Percentiles rank a stretch among this genome's conserved stretches.
These are phyloP conservation scores for Omphalotus olearius DNA, from an alignment of 1,284 basidiomycete genomes.

Conservation along the genomic window DNA sequence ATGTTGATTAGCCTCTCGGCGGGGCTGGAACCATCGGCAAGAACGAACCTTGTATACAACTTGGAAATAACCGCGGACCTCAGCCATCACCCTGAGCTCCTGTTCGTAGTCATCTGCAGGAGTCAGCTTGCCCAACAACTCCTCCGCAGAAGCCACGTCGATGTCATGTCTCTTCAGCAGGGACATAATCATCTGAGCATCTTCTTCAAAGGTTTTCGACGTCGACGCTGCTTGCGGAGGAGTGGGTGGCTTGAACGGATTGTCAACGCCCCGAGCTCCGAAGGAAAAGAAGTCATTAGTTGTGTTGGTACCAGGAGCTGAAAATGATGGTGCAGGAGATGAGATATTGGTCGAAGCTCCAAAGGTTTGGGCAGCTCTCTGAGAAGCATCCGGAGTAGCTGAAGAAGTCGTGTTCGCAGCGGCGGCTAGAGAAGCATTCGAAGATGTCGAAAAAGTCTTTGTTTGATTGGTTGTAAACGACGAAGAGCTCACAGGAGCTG, in stretches of 20 bases:
- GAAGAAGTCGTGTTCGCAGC: too few relatives aligned
- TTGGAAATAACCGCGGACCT: slow-evolving; percentile 43
- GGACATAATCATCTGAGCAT: not conserved
- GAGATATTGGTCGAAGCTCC: too few relatives aligned
- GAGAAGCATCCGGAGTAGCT: too few relatives aligned
- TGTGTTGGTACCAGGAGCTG: too few relatives aligned
- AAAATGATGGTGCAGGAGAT: too few relatives aligned
- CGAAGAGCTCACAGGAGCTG: too few relatives aligned
- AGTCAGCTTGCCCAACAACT: slow-evolving; percentile 30
- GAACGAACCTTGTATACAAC: slow-evolving; percentile 36
- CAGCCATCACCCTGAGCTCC: slow-evolving; percentile 41
- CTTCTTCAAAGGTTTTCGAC: not conserved
- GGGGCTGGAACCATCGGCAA: not conserved
- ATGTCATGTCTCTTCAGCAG: not conserved
- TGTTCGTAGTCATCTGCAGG: slow-evolving; percentile 34
- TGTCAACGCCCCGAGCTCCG: not conserved
- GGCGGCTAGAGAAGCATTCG: too few relatives aligned
- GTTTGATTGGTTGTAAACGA: too few relatives aligned
- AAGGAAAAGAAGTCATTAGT: too few relatives aligned
- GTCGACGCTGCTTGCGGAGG: not conserved
- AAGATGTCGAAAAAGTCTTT: too few relatives aligned
- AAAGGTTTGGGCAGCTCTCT: too few relatives aligned
- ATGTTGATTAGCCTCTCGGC: not conserved
- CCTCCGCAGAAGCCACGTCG: slow-evolving; percentile 21
- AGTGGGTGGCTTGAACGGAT: not conserved